Evolutionary conservation across 2,329 filamentous ascomycete species (phyloP).

Genomic region (Geoglossum cookeanum): DNA sequence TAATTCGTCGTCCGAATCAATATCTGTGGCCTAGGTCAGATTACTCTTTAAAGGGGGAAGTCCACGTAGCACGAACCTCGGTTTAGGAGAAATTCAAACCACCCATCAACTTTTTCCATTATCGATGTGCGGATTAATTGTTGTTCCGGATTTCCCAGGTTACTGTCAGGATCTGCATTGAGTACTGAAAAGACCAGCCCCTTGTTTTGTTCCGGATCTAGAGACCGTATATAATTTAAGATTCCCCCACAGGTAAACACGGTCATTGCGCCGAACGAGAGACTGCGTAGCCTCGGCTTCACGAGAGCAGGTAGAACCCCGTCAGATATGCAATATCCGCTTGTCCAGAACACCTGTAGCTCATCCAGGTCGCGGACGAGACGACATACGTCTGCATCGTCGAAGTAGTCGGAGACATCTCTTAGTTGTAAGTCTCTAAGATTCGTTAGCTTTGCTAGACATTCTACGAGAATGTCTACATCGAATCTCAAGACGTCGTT

Average conservation of each 20-base stretch:
- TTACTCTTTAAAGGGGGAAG: not conserved
- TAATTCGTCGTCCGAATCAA: not conserved
- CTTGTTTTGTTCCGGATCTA: slow-evolving; percentile 17
- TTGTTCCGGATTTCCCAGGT: slow-evolving; percentile 14
- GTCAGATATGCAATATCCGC: slow-evolving; percentile 34
- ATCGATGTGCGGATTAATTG: slow-evolving; percentile 14
- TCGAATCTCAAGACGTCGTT: slow-evolving; percentile 28
- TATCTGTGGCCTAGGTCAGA: not conserved
- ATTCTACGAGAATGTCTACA: slow-evolving; percentile 28
- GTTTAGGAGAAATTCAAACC: slow-evolving; percentile 16
- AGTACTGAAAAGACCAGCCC: slow-evolving; percentile 17
- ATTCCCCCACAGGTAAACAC: slow-evolving; percentile 34
- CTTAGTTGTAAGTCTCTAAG: slow-evolving; percentile 35
- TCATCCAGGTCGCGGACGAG: slow-evolving; percentile 27
- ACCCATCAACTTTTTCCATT: slow-evolving; percentile 15
- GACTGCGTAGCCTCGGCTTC: slow-evolving; percentile 27
- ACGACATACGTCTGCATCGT: slow-evolving; percentile 27
- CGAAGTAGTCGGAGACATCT: slow-evolving; percentile 32
- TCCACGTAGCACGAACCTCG: not conserved
- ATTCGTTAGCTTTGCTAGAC: slow-evolving; percentile 31
- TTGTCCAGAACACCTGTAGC: slow-evolving; percentile 38
- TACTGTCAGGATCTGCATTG: slow-evolving; percentile 14
- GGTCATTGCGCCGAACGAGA: slow-evolving; percentile 36
- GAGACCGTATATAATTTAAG: slow-evolving; percentile 20
- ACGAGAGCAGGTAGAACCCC: slow-evolving; percentile 27